Evolutionary conservation across 2,329 filamentous ascomycete species (phyloP).

Genomic region (Monosporascus cannonballus): DNA sequence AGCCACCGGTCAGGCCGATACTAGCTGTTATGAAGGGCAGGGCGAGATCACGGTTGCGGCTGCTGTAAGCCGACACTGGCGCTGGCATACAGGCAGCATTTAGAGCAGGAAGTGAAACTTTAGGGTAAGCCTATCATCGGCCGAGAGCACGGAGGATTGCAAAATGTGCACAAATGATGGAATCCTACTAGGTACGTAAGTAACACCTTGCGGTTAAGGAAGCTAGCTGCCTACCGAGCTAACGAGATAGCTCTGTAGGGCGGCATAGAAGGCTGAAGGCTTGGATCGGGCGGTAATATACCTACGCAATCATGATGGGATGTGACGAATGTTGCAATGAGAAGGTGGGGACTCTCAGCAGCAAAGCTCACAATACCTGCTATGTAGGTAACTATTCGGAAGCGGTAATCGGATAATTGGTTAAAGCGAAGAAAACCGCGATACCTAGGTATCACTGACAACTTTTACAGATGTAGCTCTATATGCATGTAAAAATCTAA

Average conservation of each 20-base stretch:
- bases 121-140: neutral
- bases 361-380: too few species aligned
- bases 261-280: conserved; percentile 7
- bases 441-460: neutral
- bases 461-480: too few species aligned
- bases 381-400: too few species aligned
- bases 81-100: neutral
- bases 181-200: neutral
- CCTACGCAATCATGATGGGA: conserved; percentile 6
- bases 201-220: neutral
- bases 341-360: too few species aligned
- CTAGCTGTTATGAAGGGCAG: neutral
- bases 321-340: too few species aligned
- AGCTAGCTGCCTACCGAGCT: neutral
- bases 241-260: too few species aligned
- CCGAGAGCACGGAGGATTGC: neutral
- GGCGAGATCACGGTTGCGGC: neutral
- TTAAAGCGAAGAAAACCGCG: neutral
- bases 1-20: neutral
- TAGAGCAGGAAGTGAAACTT: neutral
- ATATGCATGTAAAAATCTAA: neutral
- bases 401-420: neutral
- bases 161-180: neutral
- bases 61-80: neutral
- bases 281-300: conserved; percentile 14